Conservation (phyloP, 495 filamentous ascomycete species). For the Neurospora sp. region DNA sequence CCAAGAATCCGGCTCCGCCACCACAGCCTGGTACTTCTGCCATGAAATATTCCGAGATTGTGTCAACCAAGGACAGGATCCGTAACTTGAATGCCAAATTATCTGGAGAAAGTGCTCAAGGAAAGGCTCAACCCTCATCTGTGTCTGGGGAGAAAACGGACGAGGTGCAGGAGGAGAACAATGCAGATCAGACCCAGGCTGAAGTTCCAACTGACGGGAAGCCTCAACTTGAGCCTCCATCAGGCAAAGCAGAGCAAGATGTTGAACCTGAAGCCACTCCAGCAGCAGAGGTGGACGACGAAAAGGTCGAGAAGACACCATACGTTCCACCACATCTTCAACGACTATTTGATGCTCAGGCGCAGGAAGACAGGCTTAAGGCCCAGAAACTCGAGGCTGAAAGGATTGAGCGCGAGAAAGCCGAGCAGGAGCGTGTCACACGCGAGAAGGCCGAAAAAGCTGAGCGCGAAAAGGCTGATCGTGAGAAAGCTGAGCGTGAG, state of each 20-base stretch:
- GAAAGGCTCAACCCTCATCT: not conserved
- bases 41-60: not conserved
- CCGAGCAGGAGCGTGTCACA: not conserved
- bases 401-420: not conserved
- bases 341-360: not conserved
- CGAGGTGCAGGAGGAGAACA: not conserved
- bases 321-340: not conserved
- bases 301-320: not conserved
- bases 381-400: not conserved
- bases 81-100: not conserved
- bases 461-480: not conserved
- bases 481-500: not conserved
- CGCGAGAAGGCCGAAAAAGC: not conserved
- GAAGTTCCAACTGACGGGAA: not conserved
- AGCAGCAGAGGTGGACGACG: not conserved
- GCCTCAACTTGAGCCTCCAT: not conserved
- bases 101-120: not conserved
- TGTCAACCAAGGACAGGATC: not conserved
- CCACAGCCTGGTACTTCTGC: too few species aligned
- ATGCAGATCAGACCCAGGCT: not conserved
- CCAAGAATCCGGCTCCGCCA: too few species aligned
- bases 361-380: not conserved
- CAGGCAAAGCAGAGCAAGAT: not conserved
- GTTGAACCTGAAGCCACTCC: not conserved
- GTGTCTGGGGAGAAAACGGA: not conserved